Percentiles rank a stretch among this genome's conserved stretches.
These are phyloP conservation scores for Cystofilobasidium capitatum DNA, from an alignment of 768 basidiomycete genomes.

Conservation along the genomic window DNA sequence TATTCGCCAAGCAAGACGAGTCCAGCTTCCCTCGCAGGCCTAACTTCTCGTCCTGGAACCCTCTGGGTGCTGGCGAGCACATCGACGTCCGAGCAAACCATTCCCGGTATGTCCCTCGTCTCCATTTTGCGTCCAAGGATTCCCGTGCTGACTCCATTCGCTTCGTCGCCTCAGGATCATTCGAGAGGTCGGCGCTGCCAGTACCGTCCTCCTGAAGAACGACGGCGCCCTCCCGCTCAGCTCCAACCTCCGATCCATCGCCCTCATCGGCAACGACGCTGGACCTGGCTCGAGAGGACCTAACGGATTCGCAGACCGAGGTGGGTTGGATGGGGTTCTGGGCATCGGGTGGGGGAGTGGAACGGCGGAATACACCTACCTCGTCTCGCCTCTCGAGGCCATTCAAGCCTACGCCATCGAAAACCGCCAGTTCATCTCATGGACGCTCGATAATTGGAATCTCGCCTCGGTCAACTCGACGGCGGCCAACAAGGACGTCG, in stretches of 20 bases:
- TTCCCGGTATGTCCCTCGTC: slow-evolving; percentile 35
- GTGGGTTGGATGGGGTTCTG: slow-evolving; percentile 53
- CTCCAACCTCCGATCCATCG: slow-evolving; percentile 44
- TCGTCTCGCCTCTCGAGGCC: slow-evolving; percentile 58
- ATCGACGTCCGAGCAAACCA: slow-evolving; percentile 59
- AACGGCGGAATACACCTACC: slow-evolving; percentile 58
- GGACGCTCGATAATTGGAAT: slow-evolving; percentile 51
- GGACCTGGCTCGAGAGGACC: slow-evolving; percentile 59
- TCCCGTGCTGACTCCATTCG: not conserved
- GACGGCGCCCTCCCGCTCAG: slow-evolving; percentile 18
- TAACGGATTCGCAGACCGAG: slow-evolving; percentile 57
- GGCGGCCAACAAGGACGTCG: slow-evolving; percentile 28
- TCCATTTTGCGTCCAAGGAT: not conserved
- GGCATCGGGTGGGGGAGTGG: slow-evolving; percentile 82
- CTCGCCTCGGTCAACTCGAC: slow-evolving; percentile 43
- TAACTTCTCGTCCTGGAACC: slow-evolving; percentile 47
- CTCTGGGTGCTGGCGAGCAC: slow-evolving; percentile 35
- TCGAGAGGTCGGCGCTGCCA: slow-evolving; percentile 61
- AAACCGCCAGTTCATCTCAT: not conserved
- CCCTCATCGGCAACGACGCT: slow-evolving; percentile 51
- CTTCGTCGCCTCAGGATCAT: slow-evolving; percentile 44
- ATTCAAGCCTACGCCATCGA: slow-evolving; percentile 56
- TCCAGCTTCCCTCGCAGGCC: slow-evolving; percentile 53
- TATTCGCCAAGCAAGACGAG: slow-evolving; percentile 38
- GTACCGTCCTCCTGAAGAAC: slow-evolving; percentile 41